Evolutionary conservation across 2,329 filamentous ascomycete genomes (phyloP), one percentile per base, ranked within the genome.

Genomic region (Cladophialophora yegresii): DNA sequence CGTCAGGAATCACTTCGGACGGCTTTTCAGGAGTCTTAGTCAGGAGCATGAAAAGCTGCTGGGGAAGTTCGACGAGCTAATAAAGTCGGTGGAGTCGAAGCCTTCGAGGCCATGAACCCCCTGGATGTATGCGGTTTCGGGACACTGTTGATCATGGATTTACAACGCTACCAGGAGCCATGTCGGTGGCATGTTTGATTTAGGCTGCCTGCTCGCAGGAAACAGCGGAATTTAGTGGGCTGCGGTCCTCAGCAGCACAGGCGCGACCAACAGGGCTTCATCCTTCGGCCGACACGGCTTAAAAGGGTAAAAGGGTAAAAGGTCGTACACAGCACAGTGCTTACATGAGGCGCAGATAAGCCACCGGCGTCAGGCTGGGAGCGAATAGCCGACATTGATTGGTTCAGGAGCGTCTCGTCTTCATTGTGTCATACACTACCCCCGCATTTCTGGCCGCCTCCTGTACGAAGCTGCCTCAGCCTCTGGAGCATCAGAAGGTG

Each of bases 1-100:
- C n/a, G 53, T 9, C 30, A 63, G 55, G 49, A 51, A 66, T 16
- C 64, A 66, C 28, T 66, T 54, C 23, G 53, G 63, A 43, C 49
- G 32, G 23, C 56, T 60, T 6, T 66, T 63, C 51, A 45, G 63
- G 22, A 60, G 33, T 36, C 64, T 66, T 28, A 59, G 58, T 23
- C n/a, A 28, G 7, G 45, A 63, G 45, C 50, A 63, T 32, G 64
- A 66, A 43, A 43, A 26, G 16, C 56, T 66, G n/a, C 54, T 63
- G 9, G 26, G 22, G 20, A 57, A 45, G 32, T 57, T 60, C 22
- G 32, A 61, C 28, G 22, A 60, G 36, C 45, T 60, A 7, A 13
- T 61, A 13, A 28, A 3, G n/a, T 45, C 54, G 20, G 58, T 53
- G 12, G 33, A 58, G 54, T 50, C 53, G 8, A 51, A 12, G 30